Percentiles rank a stretch among this genome's conserved stretches.
These are phyloP conservation scores for Nakazawaea ishiwadae DNA, from an alignment of 805 yeast species.

Conservation along the genomic window DNA sequence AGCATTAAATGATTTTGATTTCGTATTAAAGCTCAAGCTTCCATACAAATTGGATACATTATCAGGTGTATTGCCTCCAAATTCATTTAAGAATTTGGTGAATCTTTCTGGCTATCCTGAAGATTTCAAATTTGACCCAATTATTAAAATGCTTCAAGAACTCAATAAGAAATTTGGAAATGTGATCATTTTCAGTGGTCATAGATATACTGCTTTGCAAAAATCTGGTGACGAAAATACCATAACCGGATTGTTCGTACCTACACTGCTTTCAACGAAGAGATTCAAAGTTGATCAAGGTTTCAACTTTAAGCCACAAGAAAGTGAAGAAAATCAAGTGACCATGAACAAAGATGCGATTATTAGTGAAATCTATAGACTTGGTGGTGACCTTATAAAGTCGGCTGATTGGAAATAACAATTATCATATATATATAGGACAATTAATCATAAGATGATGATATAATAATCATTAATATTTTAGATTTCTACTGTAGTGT, in stretches of 20 bases:
- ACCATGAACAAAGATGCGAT: conserved; percentile 67
- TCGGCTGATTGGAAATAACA: conserved; percentile 14
- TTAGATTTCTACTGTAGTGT: no score
- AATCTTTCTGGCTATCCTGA: conserved; percentile 38
- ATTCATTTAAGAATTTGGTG: conserved; percentile 59
- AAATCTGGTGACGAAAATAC: conserved; percentile 51
- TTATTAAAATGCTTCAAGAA: conserved; percentile 54
- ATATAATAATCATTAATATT: no score
- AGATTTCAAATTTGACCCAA: conserved; percentile 47
- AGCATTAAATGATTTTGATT: conserved; percentile 79
- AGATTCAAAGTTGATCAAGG: conserved; percentile 81
- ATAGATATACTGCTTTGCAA: conserved; percentile 47
- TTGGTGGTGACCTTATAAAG: conserved; percentile 64
- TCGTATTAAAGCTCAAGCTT: conserved; percentile 57
- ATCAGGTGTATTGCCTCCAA: conserved; percentile 52
- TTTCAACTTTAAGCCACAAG: conserved; percentile 63
- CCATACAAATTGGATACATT: conserved; percentile 32
- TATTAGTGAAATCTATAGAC: conserved; percentile 61
- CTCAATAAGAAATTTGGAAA: conserved; percentile 61
- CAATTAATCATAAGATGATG: conserved; percentile 13
- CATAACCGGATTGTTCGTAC: conserved; percentile 79
- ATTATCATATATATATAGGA: conserved; percentile 14
- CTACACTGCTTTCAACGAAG: conserved; percentile 48
- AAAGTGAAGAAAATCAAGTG: conserved; percentile 31
- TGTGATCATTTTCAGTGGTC: conserved; percentile 64